A percentile compares a stretch with the other conserved stretches of the same genome.
Conservation (phyloP, 1,139 yeast genomes). For the Suhomyces bribrorum region DNA sequence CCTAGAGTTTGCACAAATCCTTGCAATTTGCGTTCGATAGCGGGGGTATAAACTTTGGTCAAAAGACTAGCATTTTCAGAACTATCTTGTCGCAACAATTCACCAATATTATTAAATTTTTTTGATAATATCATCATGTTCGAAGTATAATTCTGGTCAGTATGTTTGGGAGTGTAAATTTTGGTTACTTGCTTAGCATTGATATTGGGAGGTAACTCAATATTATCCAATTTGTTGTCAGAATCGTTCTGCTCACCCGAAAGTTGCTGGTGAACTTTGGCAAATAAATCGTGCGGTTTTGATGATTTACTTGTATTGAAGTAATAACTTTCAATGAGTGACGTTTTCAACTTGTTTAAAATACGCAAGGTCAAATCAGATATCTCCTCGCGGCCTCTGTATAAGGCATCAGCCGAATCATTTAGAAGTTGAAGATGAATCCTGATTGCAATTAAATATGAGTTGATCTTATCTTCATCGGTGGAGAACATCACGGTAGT, state of each 20-base stretch:
- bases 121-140: constrained; percentile 22
- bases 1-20: constrained; percentile 11
- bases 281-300: constrained; percentile 1
- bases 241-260: not conserved
- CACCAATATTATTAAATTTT: constrained; percentile 11
- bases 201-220: constrained; percentile 43
- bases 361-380: constrained; percentile 15
- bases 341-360: constrained; percentile 18
- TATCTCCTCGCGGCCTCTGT: constrained; percentile 10
- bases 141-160: constrained; percentile 17
- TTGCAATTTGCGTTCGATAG: constrained; percentile 11
- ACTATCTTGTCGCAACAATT: not conserved
- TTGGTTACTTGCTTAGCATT: constrained; percentile 33
- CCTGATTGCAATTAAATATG: constrained; percentile 31
- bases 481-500: constrained; percentile 28
- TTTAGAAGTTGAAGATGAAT: constrained; percentile 29
- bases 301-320: constrained; percentile 12
- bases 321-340: constrained; percentile 20
- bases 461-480: constrained; percentile 35
- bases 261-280: constrained; percentile 1
- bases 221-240: constrained; percentile 33
- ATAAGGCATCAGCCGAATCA: constrained; percentile 17
- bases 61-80: constrained; percentile 5
- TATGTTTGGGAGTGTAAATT: constrained; percentile 6
- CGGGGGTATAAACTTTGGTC: constrained; percentile 9